Evolutionary conservation across 2,329 filamentous ascomycete species (phyloP), one percentile per base, ranked within the genome.

Genomic region (Neurospora sp.): DNA sequence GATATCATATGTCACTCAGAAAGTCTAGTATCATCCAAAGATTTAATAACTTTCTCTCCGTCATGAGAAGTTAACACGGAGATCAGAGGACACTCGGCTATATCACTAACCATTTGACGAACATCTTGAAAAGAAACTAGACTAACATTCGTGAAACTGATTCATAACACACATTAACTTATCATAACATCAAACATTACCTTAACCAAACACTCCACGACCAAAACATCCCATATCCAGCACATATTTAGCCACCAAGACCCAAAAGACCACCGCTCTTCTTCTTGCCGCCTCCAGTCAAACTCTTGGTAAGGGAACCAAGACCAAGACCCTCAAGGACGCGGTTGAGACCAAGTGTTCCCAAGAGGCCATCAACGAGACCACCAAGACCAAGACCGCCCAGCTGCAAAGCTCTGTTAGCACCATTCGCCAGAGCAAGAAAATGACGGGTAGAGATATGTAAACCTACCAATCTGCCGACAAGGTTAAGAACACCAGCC

Each of bases 301-400:
- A 62, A 46, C 72, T 68, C 4, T 79, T 79, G 4, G 83, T 79
- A 33, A 85, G 73, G 1, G 78, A 76, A 3, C 85, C 85, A 0
- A 93, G 81, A 72, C 93, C 93, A 38, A 97, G 85, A 1, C 90
- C 86, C 8, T 89, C 88, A 17, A 96, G 86, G 23, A 96, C 82
- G 78, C 91, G 92, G 80, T 90, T 89, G 71, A 96, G 84, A 15
- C 92, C 92, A 23, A 96, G 81, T 1, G 91, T 90, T 70, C 92
- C 91, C 1, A 97, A 86, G 3, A 97, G 83, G 67, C 90, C 89
- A 73, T 95, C 92, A 74, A 97, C 87, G 0, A 97, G 80, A 17
- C 91, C 91, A 71, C 93, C 93, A 1, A 97, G 87, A 70, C 93
- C 93, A 38, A 97, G 87, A 5, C 91, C 92, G 75, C 91, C 90